Base-by-base conservation (phyloP, 2,329 filamentous ascomycete species). In the Hypoxylon sp. region DNA sequence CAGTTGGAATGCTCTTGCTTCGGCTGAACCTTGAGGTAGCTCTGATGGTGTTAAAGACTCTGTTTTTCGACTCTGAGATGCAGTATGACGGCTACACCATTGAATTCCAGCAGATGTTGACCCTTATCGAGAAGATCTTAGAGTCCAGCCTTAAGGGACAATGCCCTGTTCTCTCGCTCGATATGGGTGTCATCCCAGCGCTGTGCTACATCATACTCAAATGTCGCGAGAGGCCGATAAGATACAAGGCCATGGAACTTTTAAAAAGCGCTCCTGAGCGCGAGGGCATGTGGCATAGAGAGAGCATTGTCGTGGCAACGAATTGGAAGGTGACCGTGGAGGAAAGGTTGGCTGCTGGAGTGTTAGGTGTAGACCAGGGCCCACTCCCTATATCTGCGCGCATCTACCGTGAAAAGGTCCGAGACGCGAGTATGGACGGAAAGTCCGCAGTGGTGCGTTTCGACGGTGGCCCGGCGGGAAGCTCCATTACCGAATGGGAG, bases 261-360 rank as follows among this genome's bases (percentile, higher is more conserved):
- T n/a, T 42, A 7, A 42, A 42, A 19, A 19, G 37, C 6, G 37
- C 37, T 6, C 37, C 37, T 19, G 37, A 42, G 37, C n/a, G 37
- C n/a, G 37, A 42, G n/a, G 37, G 37, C 6, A 42, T 42, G 37
- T 42, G 37, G 37, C 37, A 42, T 42, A 42, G 37, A 42, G 37
- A 42, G 7, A 42, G 37, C n/a, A 42, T 42, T 7, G 17, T 42
- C n/a, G n/a, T 8, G n/a, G 37, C n/a, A 42, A 42, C n/a, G 6
- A 42, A 17, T 8, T 42, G 37, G 37, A 42, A 42, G n/a, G 37
- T 42, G 15, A n/a, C 37, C 1, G 2, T 42, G 15, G 37, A 42
- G 17, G 37, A 42, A 19, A 42, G 37, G 2, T 17, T 42, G n/a
- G 37, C 37, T 17, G n/a, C n/a, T 17, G 3, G n/a, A 19, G n/a